phyloP scores from a whole-genome alignment of 768 basidiomycete species.

The Lentinula aciculospora region DNA sequence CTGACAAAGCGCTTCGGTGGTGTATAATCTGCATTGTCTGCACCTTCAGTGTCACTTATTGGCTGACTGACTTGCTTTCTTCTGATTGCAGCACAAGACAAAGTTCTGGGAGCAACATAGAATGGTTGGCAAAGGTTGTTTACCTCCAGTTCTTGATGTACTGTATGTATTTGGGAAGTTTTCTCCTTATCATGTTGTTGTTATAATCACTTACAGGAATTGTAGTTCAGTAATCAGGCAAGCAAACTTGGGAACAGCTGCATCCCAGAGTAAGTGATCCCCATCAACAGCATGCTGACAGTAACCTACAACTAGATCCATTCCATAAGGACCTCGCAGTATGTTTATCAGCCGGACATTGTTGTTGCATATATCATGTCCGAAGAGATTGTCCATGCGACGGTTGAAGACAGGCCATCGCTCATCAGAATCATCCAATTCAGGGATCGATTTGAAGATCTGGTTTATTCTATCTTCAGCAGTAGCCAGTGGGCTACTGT shows the following conservation, averaged over 20 bases:
- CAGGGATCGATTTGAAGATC: slow-evolving; percentile 10
- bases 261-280: slow-evolving; percentile 8
- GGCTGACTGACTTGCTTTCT: neutral
- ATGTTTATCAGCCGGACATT: neutral
- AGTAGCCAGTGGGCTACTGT: slow-evolving; percentile 5
- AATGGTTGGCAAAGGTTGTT: neutral
- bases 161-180: neutral
- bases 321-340: neutral
- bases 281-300: neutral
- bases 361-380: slow-evolving; percentile 8
- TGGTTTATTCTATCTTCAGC: slow-evolving; percentile 6
- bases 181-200: neutral
- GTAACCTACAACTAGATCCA: neutral
- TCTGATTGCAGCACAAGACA: neutral
- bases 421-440: neutral
- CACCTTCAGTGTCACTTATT: neutral
- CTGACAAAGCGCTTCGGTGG: slow-evolving; percentile 1
- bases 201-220: neutral
- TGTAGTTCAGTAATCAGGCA: neutral
- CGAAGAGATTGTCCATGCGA: slow-evolving; percentile 11
- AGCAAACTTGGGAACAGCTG: slow-evolving; percentile 10
- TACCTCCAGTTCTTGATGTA: neutral
- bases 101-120: neutral
- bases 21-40: neutral
- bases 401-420: slow-evolving; percentile 11